Percentiles rank a stretch among this genome's conserved stretches.
Conservation (phyloP, 1,139 yeast species). For the Spathaspora jeffriesii region DNA sequence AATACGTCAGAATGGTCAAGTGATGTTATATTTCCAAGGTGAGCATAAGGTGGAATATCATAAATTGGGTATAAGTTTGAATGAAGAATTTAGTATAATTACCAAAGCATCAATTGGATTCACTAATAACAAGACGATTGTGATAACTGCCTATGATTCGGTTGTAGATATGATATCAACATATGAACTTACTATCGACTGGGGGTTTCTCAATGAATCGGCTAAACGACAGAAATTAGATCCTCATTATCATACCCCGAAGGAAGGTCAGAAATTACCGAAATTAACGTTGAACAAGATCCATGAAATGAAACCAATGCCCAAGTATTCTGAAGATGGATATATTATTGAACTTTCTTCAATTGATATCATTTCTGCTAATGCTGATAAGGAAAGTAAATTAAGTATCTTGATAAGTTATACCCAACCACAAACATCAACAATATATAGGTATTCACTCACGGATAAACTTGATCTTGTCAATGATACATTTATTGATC, state of each 20-base stretch:
- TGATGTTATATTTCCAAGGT: conserved; percentile 61
- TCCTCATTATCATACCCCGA: conserved; percentile 56
- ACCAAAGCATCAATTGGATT: conserved; percentile 64
- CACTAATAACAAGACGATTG: conserved; percentile 46
- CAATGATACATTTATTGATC: conserved; percentile 31
- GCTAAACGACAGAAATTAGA: conserved; percentile 48
- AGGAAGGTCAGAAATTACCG: conserved; percentile 30
- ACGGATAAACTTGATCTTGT: conserved; percentile 24
- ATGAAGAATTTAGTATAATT: conserved; percentile 23
- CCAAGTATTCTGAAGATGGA: conserved; percentile 16
- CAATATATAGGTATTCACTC: conserved; percentile 38
- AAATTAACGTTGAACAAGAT: conserved; percentile 21
- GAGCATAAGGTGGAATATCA: conserved; percentile 62
- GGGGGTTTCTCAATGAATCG: conserved; percentile 59
- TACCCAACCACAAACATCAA: conserved; percentile 22
- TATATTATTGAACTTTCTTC: conserved; percentile 21
- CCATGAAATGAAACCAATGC: conserved; percentile 30
- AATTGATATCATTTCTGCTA: conserved; percentile 48
- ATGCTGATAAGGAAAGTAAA: conserved; percentile 30
- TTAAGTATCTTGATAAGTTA: conserved; percentile 40
- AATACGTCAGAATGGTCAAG: conserved; percentile 62
- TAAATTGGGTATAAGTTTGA: conserved; percentile 26
- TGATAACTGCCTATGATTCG: conserved; percentile 50
- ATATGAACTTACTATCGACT: conserved; percentile 51
- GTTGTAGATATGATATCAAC: conserved; percentile 42